Base-by-base conservation (phyloP, 805 yeast genomes). In the Pichia ethanolica region DNA sequence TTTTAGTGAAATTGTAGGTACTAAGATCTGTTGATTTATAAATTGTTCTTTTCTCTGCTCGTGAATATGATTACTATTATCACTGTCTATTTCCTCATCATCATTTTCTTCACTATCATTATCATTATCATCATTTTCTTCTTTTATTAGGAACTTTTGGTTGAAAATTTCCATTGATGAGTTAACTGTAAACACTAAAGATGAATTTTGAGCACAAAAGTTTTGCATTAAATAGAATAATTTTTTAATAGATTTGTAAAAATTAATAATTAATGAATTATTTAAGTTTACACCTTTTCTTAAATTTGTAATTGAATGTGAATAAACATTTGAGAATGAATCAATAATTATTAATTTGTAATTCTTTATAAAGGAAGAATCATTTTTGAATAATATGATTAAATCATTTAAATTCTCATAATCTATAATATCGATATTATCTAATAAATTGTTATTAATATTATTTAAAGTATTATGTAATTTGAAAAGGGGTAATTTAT, bases 1-100 rank as follows among this genome's bases (percentile, higher is more conserved):
- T 38, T 57, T 63, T 39, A 65, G 42, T 5, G 68, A 60, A 10
- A 65, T 46, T 5, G 53, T 53, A 1, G 69, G 69, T 1, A 65
- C 67, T n/a, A 65, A 49, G 8, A 64, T 62, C 35, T 56, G 58
- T 49, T 65, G 68, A n/a, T 54, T 52, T 10, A 63, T 56, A 30
- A 48, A 58, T 1, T 28, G 5, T 7, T 33, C 14, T 28, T 46
- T 43, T 20, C 25, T n/a, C 48, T 14, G 7, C 25, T 38, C 9
- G 12, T 44, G 14, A 30, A 35, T 32, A 11, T 30, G 20, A 37
- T 20, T 20, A 20, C 3, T 20, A 20, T 20, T 20, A 20, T 20
- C 20, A 20, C 20, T 20, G 3, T 20, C 20, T 20, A 20, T 20
- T 20, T 20, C 20, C 20, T 20, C 20, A 20, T 20, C 20, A 9